Conservation (phyloP, 2,329 filamentous ascomycete species). For the Ceratocystis cacaofunesta region DNA sequence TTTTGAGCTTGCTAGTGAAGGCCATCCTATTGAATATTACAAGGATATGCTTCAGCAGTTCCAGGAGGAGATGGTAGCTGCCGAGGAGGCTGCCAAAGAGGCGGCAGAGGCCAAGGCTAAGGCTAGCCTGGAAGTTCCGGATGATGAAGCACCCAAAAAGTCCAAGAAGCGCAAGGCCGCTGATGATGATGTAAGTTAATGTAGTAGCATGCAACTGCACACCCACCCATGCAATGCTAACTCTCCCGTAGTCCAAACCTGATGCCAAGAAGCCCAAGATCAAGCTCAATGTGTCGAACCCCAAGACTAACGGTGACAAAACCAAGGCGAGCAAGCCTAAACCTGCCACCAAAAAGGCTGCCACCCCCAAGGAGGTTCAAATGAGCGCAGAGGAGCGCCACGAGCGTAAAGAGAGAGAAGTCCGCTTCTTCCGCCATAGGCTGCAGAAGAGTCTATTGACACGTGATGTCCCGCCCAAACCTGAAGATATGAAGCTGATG, state of each 20-base stretch:
- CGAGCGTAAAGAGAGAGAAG: conserved; percentile 53
- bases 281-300: conserved; percentile 46
- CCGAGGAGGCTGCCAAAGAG: conserved; percentile 38
- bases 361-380: conserved; percentile 40
- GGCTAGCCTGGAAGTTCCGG: conserved; percentile 32
- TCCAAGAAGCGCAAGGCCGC: conserved; percentile 67
- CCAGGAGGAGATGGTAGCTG: conserved; percentile 44
- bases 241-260: conserved; percentile 24
- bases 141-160: conserved; percentile 53
- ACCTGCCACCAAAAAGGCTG: conserved; percentile 40
- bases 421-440: conserved; percentile 87
- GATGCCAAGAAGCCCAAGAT: conserved; percentile 55
- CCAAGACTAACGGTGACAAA: conserved; percentile 37
- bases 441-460: conserved; percentile 88
- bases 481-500: conserved; percentile 69
- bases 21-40: conserved; percentile 65
- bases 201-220: neutral
- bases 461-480: conserved; percentile 70
- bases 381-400: conserved; percentile 43
- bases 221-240: neutral
- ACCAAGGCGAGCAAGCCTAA: conserved; percentile 38
- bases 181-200: conserved; percentile 48
- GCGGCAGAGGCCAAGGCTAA: conserved; percentile 29
- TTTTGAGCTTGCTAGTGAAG: conserved; percentile 64
- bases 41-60: conserved; percentile 63